These are phyloP conservation scores for Peronospora belbahrii DNA, from an alignment of 352 stramenopile species.

Conservation along the genomic window DNA sequence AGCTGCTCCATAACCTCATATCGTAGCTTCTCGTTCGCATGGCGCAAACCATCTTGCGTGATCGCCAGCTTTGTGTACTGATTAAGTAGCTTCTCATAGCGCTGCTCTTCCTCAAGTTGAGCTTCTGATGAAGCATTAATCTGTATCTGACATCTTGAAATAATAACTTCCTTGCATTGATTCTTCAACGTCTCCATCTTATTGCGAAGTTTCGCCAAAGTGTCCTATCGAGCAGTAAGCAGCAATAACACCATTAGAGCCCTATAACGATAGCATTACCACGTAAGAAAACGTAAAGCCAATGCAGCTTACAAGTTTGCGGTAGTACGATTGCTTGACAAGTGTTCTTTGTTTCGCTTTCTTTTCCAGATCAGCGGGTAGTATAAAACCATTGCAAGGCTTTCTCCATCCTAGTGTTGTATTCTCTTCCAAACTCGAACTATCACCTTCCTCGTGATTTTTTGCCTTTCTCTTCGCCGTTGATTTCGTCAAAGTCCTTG, in stretches of 20 bases:
- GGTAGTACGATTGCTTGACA: conserved; percentile 67
- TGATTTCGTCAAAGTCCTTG: not conserved
- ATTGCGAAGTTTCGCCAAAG: conserved; percentile 44
- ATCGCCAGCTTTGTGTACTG: conserved; percentile 45
- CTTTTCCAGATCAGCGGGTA: conserved; percentile 48
- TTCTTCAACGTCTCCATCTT: conserved; percentile 42
- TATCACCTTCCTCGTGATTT: conserved; percentile 1
- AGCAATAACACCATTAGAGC: no score
- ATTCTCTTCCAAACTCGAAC: not conserved
- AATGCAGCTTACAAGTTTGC: conserved; percentile 65
- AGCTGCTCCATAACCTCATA: conserved; percentile 45
- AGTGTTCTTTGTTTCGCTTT: conserved; percentile 59
- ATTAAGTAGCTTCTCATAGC: conserved; percentile 37
- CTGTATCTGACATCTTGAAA: conserved; percentile 18
- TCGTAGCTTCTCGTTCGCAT: conserved; percentile 52
- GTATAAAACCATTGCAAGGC: conserved; percentile 25
- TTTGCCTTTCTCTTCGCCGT: conserved; percentile 2
- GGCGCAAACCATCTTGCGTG: conserved; percentile 42
- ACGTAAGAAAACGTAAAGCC: conserved; percentile 3
- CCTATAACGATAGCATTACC: no score
- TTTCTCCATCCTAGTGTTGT: conserved; percentile 10
- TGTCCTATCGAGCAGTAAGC: conserved; percentile 27
- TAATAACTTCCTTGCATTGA: conserved; percentile 34
- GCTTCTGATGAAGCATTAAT: conserved; percentile 1
- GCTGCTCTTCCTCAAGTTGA: conserved; percentile 4